Evolutionary conservation across 1,284 basidiomycete genomes (phyloP).

Genomic region (Austroboletus rostrupii): DNA sequence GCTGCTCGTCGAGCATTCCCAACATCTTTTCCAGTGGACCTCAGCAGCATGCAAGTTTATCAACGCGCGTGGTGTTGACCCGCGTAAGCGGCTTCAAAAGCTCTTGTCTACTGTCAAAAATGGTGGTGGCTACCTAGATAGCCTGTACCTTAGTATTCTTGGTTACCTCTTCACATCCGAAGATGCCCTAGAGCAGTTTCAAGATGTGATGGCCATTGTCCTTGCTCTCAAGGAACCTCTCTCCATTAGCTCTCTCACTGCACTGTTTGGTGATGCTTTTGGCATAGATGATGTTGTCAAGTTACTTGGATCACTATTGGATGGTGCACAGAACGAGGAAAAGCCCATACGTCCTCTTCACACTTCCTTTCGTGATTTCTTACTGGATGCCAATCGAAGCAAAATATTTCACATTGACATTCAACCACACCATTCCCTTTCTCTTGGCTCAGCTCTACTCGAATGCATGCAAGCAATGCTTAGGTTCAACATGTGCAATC

Average conservation of each 20-base stretch:
- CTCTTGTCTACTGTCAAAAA: not conserved
- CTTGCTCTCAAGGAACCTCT: not conserved
- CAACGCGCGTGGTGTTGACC: not conserved
- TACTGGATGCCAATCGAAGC: too few relatives aligned
- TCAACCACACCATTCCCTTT: too few relatives aligned
- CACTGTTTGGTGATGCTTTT: not conserved
- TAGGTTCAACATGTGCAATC: not conserved
- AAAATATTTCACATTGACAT: too few relatives aligned
- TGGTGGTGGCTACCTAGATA: not conserved
- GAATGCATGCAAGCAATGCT: too few relatives aligned
- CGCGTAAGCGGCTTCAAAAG: not conserved
- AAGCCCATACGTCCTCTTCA: too few relatives aligned
- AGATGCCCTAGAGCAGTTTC: not conserved
- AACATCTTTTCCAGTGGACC: too few relatives aligned
- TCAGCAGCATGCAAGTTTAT: too few relatives aligned
- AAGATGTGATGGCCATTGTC: slow-evolving; percentile 1
- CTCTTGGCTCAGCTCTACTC: too few relatives aligned
- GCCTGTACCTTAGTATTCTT: not conserved
- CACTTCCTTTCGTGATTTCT: too few relatives aligned
- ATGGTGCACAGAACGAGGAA: too few relatives aligned
- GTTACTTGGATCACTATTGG: not conserved
- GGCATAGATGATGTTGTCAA: not conserved
- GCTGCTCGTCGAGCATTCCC: not conserved
- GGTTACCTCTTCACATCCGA: not conserved
- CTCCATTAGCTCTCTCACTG: not conserved